phyloP scores from a whole-genome alignment of 2,329 filamentous ascomycete genomes.

The Hirsutella minnesotensis region DNA sequence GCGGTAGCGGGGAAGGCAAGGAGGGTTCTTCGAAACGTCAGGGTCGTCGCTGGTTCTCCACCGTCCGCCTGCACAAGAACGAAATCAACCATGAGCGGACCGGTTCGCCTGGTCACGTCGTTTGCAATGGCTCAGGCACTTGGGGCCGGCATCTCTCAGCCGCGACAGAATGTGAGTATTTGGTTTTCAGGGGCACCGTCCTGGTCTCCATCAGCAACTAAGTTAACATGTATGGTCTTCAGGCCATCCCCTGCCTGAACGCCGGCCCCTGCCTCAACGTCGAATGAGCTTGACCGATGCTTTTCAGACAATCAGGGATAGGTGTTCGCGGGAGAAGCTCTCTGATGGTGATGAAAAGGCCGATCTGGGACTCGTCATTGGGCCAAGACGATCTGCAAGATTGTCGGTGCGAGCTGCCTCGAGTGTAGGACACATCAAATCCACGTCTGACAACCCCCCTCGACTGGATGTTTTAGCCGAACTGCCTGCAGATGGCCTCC shows the following conservation, averaged over 20 bases:
- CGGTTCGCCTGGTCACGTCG: neutral
- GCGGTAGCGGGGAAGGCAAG: constrained; percentile 1
- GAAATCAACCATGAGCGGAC: neutral
- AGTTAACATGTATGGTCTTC: neutral
- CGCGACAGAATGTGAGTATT: neutral
- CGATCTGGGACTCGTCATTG: neutral
- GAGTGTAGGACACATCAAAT: neutral
- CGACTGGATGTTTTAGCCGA: constrained; percentile 16
- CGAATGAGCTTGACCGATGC: constrained; percentile 17
- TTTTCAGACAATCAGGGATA: constrained; percentile 16
- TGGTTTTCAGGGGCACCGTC: neutral
- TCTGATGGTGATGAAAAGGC: constrained; percentile 3
- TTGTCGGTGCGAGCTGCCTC: constrained; percentile 1
- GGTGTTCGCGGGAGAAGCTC: constrained; percentile 13
- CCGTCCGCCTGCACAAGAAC: constrained; percentile 5
- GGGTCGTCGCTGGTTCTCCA: constrained; percentile 10
- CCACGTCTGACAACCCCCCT: constrained; percentile 9
- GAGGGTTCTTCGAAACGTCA: constrained; percentile 1
- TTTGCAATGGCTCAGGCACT: neutral
- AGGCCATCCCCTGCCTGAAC: neutral
- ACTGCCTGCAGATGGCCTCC: constrained; percentile 10
- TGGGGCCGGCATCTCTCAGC: neutral
- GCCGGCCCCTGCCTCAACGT: constrained; percentile 5
- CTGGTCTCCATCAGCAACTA: neutral
- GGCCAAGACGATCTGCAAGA: neutral